Conservation (phyloP, 2,329 filamentous ascomycete genomes). For the Fusarium tupiense region DNA sequence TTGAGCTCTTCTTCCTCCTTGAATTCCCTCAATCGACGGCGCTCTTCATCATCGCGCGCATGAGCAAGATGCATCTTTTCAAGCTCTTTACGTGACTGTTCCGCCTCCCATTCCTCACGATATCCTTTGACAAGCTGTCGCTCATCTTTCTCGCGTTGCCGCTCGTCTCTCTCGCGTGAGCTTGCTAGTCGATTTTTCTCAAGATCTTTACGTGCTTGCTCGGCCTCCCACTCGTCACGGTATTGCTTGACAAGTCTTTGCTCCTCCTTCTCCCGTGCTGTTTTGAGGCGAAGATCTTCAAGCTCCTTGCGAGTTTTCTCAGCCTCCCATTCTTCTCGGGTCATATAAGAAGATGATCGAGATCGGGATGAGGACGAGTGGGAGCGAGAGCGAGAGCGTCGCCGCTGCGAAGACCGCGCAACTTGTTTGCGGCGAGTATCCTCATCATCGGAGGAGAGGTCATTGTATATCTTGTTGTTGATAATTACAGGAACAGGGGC, state of each 20-base stretch:
- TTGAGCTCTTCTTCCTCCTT: slow-evolving; percentile 58
- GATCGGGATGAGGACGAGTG: slow-evolving; percentile 49
- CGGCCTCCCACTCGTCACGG: slow-evolving; percentile 54
- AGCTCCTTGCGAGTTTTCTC: slow-evolving; percentile 55
- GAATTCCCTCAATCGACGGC: slow-evolving; percentile 51
- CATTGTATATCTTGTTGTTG: slow-evolving; percentile 65
- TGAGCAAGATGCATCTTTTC: slow-evolving; percentile 30
- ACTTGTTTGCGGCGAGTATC: slow-evolving; percentile 47
- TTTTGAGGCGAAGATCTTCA: slow-evolving; percentile 54
- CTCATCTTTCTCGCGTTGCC: slow-evolving; percentile 35
- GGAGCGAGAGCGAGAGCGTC: slow-evolving; percentile 47
- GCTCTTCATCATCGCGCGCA: slow-evolving; percentile 49
- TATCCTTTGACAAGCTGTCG: slow-evolving; percentile 50
- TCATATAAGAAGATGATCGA: slow-evolving; percentile 51
- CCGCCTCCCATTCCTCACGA: slow-evolving; percentile 53
- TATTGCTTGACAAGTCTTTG: slow-evolving; percentile 53
- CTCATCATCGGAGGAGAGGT: slow-evolving; percentile 55
- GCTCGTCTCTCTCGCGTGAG: slow-evolving; percentile 51
- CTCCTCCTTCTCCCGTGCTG: slow-evolving; percentile 52
- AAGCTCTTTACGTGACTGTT: slow-evolving; percentile 38
- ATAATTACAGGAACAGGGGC: slow-evolving; percentile 61
- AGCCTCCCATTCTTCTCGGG: slow-evolving; percentile 55
- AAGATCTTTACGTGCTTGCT: slow-evolving; percentile 55
- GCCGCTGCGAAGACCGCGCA: slow-evolving; percentile 38
- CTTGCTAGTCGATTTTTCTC: slow-evolving; percentile 55